Evolutionary conservation across 192 early-diverging fungal species (phyloP).

Genomic region (Rhizophagus prolifer): DNA sequence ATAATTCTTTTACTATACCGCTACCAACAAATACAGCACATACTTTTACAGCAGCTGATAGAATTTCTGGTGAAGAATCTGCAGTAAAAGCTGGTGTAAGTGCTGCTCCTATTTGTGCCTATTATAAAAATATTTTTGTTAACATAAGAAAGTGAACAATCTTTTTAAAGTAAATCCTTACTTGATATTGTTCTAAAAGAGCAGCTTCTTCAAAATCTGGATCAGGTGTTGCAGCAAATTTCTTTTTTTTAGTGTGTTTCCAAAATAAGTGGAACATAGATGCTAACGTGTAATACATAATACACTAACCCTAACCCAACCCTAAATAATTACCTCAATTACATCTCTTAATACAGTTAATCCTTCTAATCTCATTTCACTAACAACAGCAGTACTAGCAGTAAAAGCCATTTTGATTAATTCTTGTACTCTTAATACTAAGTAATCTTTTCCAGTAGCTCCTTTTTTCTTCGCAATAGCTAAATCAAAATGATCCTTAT

Average conservation of each 20-base stretch:
- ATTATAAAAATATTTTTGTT: constrained; percentile 12
- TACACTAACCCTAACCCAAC: neutral
- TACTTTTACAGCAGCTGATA: constrained; percentile 74
- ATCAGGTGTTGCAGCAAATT: constrained; percentile 76
- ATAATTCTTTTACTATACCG: constrained; percentile 82
- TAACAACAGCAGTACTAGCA: constrained; percentile 76
- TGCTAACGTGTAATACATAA: too few relatives aligned
- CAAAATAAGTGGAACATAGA: too few relatives aligned
- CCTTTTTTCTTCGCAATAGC: constrained; percentile 52
- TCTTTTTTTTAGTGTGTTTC: constrained; percentile 28
- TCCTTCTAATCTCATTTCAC: constrained; percentile 76
- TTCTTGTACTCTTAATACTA: constrained; percentile 78
- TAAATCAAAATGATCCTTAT: constrained; percentile 72
- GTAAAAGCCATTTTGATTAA: constrained; percentile 89
- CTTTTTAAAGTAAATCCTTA: neutral
- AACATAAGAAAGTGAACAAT: neutral
- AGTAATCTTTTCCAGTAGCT: constrained; percentile 62
- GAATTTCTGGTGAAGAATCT: constrained; percentile 73
- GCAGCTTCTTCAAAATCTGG: constrained; percentile 84
- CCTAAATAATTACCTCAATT: constrained; percentile 50
- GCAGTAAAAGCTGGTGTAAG: constrained; percentile 81
- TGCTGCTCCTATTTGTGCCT: constrained; percentile 88
- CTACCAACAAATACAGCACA: constrained; percentile 83
- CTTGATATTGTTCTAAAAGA: constrained; percentile 85
- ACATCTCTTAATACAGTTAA: constrained; percentile 76